These are phyloP conservation scores for Meyerozyma guilliermondii DNA, from an alignment of 1,139 yeast genomes.

Conservation along the genomic window DNA sequence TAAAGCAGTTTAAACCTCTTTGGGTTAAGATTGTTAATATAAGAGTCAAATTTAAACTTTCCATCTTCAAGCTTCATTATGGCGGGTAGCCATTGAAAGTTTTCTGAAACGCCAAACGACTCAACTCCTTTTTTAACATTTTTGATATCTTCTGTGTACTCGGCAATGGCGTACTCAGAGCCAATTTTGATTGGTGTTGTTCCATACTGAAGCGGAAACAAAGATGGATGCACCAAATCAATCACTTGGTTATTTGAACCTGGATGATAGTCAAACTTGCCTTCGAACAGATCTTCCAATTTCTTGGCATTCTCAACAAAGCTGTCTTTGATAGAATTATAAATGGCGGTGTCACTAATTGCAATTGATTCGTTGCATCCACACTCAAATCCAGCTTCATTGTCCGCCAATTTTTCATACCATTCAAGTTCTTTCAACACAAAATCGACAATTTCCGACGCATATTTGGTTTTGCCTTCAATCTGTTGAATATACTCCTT, in stretches of 20 bases:
- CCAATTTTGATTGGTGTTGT: slow-evolving; percentile 20
- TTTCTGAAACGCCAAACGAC: slow-evolving; percentile 16
- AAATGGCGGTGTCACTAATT: slow-evolving; percentile 12
- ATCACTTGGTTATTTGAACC: slow-evolving; percentile 29
- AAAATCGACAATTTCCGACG: slow-evolving; percentile 18
- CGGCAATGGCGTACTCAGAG: slow-evolving; percentile 6
- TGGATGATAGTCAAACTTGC: slow-evolving; percentile 33
- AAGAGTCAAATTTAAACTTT: slow-evolving; percentile 21
- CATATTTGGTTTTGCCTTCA: slow-evolving; percentile 8
- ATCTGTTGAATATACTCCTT: slow-evolving; percentile 19
- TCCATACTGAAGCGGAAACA: slow-evolving; percentile 34
- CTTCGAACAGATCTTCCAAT: slow-evolving; percentile 12
- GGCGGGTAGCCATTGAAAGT: slow-evolving; percentile 32
- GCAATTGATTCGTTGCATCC: slow-evolving; percentile 18
- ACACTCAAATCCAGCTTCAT: slow-evolving; percentile 7
- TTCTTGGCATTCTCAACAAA: slow-evolving; percentile 9
- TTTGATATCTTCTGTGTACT: slow-evolving; percentile 10
- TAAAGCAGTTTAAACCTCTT: slow-evolving; percentile 19
- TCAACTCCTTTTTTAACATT: slow-evolving; percentile 15
- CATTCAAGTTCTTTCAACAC: slow-evolving; percentile 25
- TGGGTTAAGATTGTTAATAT: slow-evolving; percentile 40
- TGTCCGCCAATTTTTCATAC: slow-evolving; percentile 17
- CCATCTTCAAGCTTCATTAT: slow-evolving; percentile 11
- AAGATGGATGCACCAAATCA: slow-evolving; percentile 41
- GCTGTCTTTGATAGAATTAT: slow-evolving; percentile 6